Evolutionary conservation across 2,329 filamentous ascomycete species (phyloP).

Genomic region (Plectosphaerella plurivora): DNA sequence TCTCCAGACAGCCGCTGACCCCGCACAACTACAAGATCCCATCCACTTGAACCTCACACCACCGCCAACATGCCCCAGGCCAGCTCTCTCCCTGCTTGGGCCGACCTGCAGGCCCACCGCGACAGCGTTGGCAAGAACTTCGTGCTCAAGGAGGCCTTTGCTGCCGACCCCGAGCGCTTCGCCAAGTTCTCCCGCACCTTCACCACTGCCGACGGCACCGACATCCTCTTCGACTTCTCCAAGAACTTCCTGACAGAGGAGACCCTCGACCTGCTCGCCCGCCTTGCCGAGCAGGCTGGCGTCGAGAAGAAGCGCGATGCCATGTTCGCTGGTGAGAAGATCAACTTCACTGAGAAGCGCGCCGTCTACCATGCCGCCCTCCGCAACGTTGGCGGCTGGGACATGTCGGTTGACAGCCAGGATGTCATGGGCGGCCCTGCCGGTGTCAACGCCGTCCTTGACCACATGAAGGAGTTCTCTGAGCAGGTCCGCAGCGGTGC

Average conservation of each 20-base stretch:
- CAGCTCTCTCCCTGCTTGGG: conserved; percentile 81
- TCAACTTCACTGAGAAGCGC: conserved; percentile 97
- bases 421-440: conserved; percentile 89
- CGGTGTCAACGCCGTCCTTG: conserved; percentile 82
- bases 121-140: conserved; percentile 82
- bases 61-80: conserved; percentile 67
- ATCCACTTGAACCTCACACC: background rate
- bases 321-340: conserved; percentile 97
- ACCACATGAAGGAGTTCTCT: conserved; percentile 98
- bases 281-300: conserved; percentile 87
- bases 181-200: conserved; percentile 84
- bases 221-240: conserved; percentile 97
- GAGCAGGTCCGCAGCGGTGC: conserved; percentile 90
- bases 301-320: conserved; percentile 91
- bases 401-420: conserved; percentile 79
- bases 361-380: conserved; percentile 95
- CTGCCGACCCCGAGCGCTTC: conserved; percentile 83
- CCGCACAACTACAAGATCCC: background rate
- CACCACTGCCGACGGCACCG: conserved; percentile 72
- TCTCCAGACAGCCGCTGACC: background rate
- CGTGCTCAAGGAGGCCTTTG: conserved; percentile 88
- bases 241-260: conserved; percentile 98
- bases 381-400: conserved; percentile 81
- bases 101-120: conserved; percentile 86
- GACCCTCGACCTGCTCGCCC: conserved; percentile 78